These are phyloP conservation scores for Geotrichum siamense DNA, from an alignment of 1,139 yeast genomes.

Conservation along the genomic window DNA sequence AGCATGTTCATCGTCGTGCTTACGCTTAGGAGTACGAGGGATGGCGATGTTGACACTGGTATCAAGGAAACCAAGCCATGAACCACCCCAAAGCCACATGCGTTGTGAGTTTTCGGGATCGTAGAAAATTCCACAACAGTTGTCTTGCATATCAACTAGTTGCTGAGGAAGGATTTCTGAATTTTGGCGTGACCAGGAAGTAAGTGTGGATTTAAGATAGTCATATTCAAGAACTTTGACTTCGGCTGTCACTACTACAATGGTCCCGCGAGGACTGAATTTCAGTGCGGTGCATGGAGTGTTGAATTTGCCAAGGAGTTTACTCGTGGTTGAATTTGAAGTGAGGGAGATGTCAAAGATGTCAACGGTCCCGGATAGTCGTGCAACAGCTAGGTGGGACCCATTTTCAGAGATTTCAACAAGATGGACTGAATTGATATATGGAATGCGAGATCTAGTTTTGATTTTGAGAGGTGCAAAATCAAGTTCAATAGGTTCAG, in stretches of 20 bases:
- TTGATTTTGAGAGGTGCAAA: conserved; percentile 35
- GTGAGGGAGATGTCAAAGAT: conserved; percentile 35
- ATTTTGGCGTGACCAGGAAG: conserved; percentile 76
- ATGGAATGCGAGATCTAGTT: conserved; percentile 19
- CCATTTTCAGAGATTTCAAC: conserved; percentile 44
- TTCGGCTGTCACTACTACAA: conserved; percentile 65
- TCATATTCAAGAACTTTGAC: conserved; percentile 67
- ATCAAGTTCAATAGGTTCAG: conserved; percentile 17
- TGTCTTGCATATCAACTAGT: conserved; percentile 53
- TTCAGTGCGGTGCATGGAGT: conserved; percentile 56
- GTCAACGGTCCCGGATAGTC: conserved; percentile 63
- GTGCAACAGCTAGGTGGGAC: conserved; percentile 46
- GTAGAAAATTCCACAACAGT: conserved; percentile 64
- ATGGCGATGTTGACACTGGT: conserved; percentile 52
- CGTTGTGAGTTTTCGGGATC: conserved; percentile 38
- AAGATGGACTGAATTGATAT: conserved; percentile 45
- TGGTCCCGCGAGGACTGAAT: conserved; percentile 46
- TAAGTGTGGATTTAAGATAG: conserved; percentile 37
- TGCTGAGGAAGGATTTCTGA: conserved; percentile 67
- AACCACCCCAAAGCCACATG: conserved; percentile 83
- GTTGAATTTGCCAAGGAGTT: conserved; percentile 43
- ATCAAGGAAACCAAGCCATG: conserved; percentile 76
- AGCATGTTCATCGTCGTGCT: conserved; percentile 39
- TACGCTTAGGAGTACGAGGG: conserved; percentile 36
- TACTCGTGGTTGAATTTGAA: conserved; percentile 15